A percentile compares a stretch with the other conserved stretches of the same genome.
Evolutionary conservation across 2,329 filamentous ascomycete species (phyloP).

Genomic region (Cylindrodendrum hubeiense): DNA sequence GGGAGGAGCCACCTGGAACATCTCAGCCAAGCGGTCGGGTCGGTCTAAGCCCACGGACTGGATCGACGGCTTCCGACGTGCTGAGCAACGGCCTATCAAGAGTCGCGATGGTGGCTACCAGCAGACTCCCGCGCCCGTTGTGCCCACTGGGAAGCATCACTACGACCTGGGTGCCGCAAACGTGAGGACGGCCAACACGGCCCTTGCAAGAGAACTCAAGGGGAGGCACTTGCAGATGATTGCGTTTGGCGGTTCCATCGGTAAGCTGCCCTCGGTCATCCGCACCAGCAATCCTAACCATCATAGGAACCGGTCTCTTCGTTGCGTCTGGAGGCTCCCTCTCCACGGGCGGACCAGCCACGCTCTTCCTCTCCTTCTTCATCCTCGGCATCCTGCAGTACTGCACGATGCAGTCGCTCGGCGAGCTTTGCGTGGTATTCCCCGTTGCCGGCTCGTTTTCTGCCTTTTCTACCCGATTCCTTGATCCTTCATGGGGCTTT

Average conservation of each 20-base stretch:
- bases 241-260: not conserved
- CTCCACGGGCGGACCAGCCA: constrained; percentile 79
- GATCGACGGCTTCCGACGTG: not conserved
- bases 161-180: not conserved
- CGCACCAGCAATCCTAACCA: not conserved
- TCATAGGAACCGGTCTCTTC: constrained; percentile 82
- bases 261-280: not conserved
- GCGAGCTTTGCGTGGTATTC: constrained; percentile 89
- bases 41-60: not conserved
- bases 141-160: not conserved
- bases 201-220: not conserved
- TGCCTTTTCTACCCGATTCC: constrained; percentile 80
- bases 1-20: not conserved
- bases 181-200: not conserved
- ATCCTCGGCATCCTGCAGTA: constrained; percentile 90
- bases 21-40: not conserved
- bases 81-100: not conserved
- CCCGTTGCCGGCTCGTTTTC: constrained; percentile 93
- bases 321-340: constrained; percentile 83
- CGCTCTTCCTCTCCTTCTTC: constrained; percentile 79
- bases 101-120: not conserved
- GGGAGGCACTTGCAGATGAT: not conserved
- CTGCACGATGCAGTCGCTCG: constrained; percentile 91
- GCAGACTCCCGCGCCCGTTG: not conserved
- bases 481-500: constrained; percentile 77